Base-by-base conservation (phyloP, 2,329 filamentous ascomycete genomes). In the Neurospora sp. region DNA sequence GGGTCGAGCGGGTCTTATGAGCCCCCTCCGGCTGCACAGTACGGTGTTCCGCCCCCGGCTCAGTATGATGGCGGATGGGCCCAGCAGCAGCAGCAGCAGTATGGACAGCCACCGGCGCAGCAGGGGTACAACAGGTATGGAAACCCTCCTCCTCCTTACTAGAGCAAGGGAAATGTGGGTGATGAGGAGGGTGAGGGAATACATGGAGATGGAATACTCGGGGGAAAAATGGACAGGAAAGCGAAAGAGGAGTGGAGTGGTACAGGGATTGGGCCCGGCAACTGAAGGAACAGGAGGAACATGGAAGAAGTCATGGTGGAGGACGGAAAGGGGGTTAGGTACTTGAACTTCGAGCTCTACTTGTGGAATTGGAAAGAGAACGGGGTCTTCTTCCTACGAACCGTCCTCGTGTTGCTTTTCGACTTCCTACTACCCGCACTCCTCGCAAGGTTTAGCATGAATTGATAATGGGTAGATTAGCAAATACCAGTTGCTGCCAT, bases 1-100 rank as follows among this genome's bases (percentile, higher is more conserved):
- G 84, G 84, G 5, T 82, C 81, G 6, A 81, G 79, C 38, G 80
- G 80, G 38, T 80, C 79, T 3, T 82, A 82, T 43, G 82, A 84
- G 69, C 80, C 81, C 6, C 78, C 81, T 39, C 78, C 79, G 4
- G 76, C 79, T 70, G 38, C 73, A 3, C 74, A 74, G 40, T 68
- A 70, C n/a, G 67, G 70, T 13, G 68, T 38, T 11, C 69, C 69
- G 4, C 73, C 73, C 4, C 71, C 73, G 17, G 69, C 42, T 5
- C 70, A 71, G 40, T 72, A 70, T 66, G 73, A 72, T 52, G 52
- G 38, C 3, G 46, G 15, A 10, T 70, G 69, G 69, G 46, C 46
- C 7, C 52, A 58, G 23, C 46, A 58, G 23, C 67, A 68, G 39
- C 67, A 52, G 62, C 69, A 66, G 67, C 70, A 68, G 17, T 43